A percentile compares a stretch with the other conserved stretches of the same genome.
Evolutionary conservation across 345 rosid genomes (phyloP).

Genomic region (Punica granatum): DNA sequence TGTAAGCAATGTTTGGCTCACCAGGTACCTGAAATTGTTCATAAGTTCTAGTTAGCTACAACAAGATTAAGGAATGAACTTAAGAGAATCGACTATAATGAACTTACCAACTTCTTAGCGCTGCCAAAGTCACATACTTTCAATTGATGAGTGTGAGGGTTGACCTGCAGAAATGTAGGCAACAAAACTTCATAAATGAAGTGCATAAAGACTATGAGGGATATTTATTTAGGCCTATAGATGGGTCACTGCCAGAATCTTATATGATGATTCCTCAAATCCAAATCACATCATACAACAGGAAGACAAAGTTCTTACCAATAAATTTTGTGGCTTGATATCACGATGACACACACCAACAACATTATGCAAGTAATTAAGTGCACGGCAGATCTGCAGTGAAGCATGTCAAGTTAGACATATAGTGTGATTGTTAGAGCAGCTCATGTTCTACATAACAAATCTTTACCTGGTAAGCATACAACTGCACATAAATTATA

Average conservation of each 20-base stretch:
- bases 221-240: neutral
- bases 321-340: conserved; percentile 92
- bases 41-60: conserved; percentile 7
- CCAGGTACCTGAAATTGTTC: conserved; percentile 67
- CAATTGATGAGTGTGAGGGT: conserved; percentile 77
- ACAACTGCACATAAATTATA: conserved; percentile 65
- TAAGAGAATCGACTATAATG: neutral
- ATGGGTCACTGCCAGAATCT: neutral
- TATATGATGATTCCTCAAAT: neutral
- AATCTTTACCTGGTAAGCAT: conserved; percentile 56
- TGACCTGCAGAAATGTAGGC: conserved; percentile 50
- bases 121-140: conserved; percentile 98
- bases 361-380: conserved; percentile 84
- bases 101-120: conserved; percentile 95
- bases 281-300: neutral
- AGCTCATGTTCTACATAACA: neutral
- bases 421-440: neutral
- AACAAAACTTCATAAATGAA: conserved; percentile 2
- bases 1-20: conserved; percentile 95
- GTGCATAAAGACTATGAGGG: neutral
- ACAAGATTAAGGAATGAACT: neutral
- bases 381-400: conserved; percentile 82
- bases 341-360: conserved; percentile 96
- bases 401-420: conserved; percentile 5
- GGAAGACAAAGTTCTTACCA: conserved; percentile 41